Base-by-base conservation (phyloP, 176 grass and related monocot species). In the Rhynchospora pubera region DNA sequence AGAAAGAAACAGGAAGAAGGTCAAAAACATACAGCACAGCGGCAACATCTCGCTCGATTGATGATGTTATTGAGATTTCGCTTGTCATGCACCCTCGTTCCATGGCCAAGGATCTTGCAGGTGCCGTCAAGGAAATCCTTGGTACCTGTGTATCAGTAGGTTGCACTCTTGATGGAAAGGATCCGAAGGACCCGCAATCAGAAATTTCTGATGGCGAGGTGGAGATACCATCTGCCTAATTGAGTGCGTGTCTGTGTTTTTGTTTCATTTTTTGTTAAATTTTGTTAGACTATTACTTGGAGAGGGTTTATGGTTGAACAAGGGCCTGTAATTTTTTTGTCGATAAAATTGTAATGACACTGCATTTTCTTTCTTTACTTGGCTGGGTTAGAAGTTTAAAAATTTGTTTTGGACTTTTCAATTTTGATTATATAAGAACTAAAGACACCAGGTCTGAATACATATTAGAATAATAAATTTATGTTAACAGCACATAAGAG, bases 81-180 rank as follows among this genome's bases (percentile, higher is more conserved):
- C 79, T 55, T 59, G 86, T 75, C 67, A 93, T 93, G 91, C 74
- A 16, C 39, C 2, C 42, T 52, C 74, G 89, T 75, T 93, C 91
- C 89, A 93, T 93, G 91, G 91, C 91, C 64, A 93, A 93, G 91
- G 91, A 93, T 19, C 62, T 93, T 34, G 2, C 91, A 5, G 91
- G 91, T 4, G 87, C 86, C 0, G 81, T 91, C 34, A 88, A 89
- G 84, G 91, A 93, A 88, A 93, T 93, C 71, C 70, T 93, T 1
- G 89, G 91, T 1, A 91, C 91, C 45, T 91, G 91, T 76, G 91
- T 93, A 77, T 91, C 88, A 45, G 91, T 93, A 1, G 91, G 91
- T 0, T 93, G 91, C 84, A 93, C 91, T 11, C 89, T 93, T 22
- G 91, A 93, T 18, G 91, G 91, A 2, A 93, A 93, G 78, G 91